Percentiles rank a stretch among this genome's conserved stretches.
Evolutionary conservation across 306 rosid species (phyloP).

Genomic region (Vigna mungo): DNA sequence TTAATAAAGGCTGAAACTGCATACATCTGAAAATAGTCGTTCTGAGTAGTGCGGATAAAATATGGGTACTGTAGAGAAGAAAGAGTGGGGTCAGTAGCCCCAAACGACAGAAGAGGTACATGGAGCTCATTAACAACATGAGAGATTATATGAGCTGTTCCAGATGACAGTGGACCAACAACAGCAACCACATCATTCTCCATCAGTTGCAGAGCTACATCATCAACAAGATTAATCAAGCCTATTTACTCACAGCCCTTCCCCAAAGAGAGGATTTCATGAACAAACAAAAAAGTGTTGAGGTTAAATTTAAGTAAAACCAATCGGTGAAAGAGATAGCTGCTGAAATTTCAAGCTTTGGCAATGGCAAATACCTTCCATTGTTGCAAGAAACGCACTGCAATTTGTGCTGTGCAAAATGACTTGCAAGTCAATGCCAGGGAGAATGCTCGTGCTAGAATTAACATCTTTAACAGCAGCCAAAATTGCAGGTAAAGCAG

Average conservation of each 20-base stretch:
- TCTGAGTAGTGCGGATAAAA: conserved; percentile 80
- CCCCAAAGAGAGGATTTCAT: conserved; percentile 5
- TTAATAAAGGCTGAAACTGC: conserved; percentile 78
- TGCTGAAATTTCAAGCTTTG: conserved; percentile 34
- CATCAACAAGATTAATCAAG: conserved; percentile 44
- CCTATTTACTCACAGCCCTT: not conserved
- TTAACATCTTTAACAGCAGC: conserved; percentile 73
- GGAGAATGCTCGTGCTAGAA: conserved; percentile 59
- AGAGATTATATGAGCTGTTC: conserved; percentile 77
- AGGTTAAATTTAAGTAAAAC: not conserved
- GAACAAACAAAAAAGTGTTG: not conserved
- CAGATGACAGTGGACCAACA: conserved; percentile 87
- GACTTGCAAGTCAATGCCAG: conserved; percentile 49
- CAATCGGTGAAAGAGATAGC: conserved; percentile 14
- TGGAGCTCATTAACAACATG: conserved; percentile 83
- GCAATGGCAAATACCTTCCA: conserved; percentile 64
- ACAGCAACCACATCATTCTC: conserved; percentile 72
- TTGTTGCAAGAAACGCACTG: conserved; percentile 74
- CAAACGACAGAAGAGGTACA: conserved; percentile 84
- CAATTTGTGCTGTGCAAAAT: conserved; percentile 64
- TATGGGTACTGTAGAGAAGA: conserved; percentile 76
- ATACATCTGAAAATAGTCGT: conserved; percentile 73
- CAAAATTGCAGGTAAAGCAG: conserved; percentile 59
- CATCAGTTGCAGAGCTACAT: conserved; percentile 80
- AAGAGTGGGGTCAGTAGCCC: conserved; percentile 83